Conservation (phyloP, 192 early-diverging fungal species). For the Podila verticillata region DNA sequence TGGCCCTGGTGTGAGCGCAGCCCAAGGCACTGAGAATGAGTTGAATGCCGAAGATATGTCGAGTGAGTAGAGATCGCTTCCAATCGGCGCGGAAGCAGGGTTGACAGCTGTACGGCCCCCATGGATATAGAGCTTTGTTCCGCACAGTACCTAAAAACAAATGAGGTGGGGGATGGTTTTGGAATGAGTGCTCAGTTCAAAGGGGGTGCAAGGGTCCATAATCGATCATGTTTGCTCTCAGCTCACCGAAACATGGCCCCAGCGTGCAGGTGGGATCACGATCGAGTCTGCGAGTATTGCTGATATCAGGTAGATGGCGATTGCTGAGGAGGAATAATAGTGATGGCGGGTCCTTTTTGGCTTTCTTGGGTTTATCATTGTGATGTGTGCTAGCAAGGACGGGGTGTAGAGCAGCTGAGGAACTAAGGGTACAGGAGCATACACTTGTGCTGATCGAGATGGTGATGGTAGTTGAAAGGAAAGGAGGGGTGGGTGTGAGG, state of each 20-base stretch:
- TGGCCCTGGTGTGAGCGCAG: constrained; percentile 34
- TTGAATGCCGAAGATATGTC: constrained; percentile 39
- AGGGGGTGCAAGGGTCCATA: background rate
- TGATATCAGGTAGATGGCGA: background rate
- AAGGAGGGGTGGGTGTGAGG: background rate
- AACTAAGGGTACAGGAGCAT: background rate
- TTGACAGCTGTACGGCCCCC: constrained; percentile 46
- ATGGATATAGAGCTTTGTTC: constrained; percentile 34
- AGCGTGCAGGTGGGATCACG: constrained; percentile 34
- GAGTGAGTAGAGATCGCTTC: constrained; percentile 41
- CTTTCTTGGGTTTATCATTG: no score
- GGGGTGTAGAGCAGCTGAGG: background rate
- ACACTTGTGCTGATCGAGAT: background rate
- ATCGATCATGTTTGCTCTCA: background rate
- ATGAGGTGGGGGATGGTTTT: background rate
- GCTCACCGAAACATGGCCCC: constrained; percentile 42
- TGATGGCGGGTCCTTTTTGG: no score
- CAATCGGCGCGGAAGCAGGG: constrained; percentile 31
- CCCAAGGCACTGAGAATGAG: constrained; percentile 37
- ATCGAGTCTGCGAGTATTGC: constrained; percentile 4
- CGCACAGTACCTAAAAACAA: constrained; percentile 23
- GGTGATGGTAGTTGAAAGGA: background rate
- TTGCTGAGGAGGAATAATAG: no score
- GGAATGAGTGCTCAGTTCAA: background rate
- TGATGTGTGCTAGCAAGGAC: background rate